Base-by-base conservation (phyloP, 331 rosid species). In the Erythrophleum ivorense region DNA sequence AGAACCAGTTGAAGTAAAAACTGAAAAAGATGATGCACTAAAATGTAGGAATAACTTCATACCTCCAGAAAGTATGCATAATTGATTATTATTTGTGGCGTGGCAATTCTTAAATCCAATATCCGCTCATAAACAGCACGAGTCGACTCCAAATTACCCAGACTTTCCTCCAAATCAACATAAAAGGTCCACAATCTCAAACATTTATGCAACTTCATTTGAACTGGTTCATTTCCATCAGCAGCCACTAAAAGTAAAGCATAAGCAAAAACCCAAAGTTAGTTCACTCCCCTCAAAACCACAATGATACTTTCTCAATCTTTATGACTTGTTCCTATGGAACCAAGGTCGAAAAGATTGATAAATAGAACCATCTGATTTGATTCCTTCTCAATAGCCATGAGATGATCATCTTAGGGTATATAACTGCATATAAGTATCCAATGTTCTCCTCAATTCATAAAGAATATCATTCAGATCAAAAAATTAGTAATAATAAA, bases 221-320 rank as follows among this genome's bases (percentile, higher is more conserved):
- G 98, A 48, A 95, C 98, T 0, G 96, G 98, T 84, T 88, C 91
- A 83, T 87, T 89, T 67, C 99, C 99, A 85, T 93, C 97, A 78
- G 94, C 87, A 79, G 98, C 98, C 89, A 93, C 99, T 93, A 85
- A 86, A 87, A 78, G 69, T 62, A 77, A 49, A 82, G 50, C 74
- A 88, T 16, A 82, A 50, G 76, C 57, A 21, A 88, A 79, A 55
- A 43, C 2, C 18, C 70, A 64, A 80, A 73, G 46, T 85, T 54
- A 84, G 86, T 77, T 46, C 50, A 48, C 53, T 60, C 48, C 78
- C 77, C 3, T 29, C 11, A 80, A 65, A 85, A 59, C 49, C 48
- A 77, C 46, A 19, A 71, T 4, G 58, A 34, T 10, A 40, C 15
- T 15, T n/a, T 15, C 60, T 48, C 18, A 12, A 36, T 2, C 6